Base-by-base conservation (phyloP, 225 moss, liverwort and hornwort genomes). In the Sphagnum tenellum region DNA sequence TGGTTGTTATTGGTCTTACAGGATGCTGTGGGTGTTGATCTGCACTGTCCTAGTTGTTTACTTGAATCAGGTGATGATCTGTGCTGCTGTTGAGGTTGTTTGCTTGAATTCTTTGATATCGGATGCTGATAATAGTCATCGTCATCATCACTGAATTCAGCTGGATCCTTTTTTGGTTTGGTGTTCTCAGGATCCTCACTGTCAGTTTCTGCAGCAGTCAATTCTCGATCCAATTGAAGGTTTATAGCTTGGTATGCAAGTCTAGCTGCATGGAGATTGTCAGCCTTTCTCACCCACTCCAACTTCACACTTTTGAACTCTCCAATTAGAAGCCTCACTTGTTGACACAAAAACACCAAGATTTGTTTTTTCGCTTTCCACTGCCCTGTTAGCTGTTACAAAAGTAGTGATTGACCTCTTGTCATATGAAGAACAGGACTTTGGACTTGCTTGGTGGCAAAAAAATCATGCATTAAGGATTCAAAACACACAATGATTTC, bases 211-310 rank as follows among this genome's bases (percentile, higher is more conserved):
- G 9, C 14, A 44, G 2, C 13, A 55, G 8, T 53, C 1, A n/a
- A 3, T n/a, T 66, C 55, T 7, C 47, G 55, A 3, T 70, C 69
- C 8, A 62, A 54, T 4, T 52, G 55, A 46, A 62, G 12, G 55
- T 55, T 70, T 61, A 69, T 69, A 2, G 69, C 69, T 56, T 62
- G 54, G 9, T 62, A 61, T 3, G 69, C 63, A 2, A 70, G 55
- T n/a, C 13, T 6, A 8, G 63, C 29, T 2, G 55, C 69, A 45
- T 70, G 45, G 54, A 70, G 5, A 63, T 63, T 69, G 46, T 47
- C 9, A 4, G 4, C 47, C 9, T 54, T 62, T 7, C 46, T 4
- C 3, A 69, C 12, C 47, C 54, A 55, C 62, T 52, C 45, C 7
- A 69, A 69, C 53, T 9, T 62, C 44, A 69, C 61, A 3, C 46